Conservation (phyloP, 345 rosid genomes). For the Eucalyptus melliodora region DNA sequence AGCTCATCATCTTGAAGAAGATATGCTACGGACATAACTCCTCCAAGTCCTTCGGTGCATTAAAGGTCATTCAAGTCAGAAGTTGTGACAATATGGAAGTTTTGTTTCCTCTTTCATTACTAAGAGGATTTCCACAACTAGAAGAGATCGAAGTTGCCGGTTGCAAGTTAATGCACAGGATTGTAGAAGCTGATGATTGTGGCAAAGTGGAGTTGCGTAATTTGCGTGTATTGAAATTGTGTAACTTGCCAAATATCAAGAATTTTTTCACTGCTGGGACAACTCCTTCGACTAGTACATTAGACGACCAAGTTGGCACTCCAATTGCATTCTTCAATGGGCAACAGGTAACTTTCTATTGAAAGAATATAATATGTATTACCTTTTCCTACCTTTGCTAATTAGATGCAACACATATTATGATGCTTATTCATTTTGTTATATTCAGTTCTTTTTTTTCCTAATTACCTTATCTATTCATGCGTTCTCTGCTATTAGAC, state of each 20-base stretch:
- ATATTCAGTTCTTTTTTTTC: too few relatives aligned
- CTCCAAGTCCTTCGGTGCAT: background rate
- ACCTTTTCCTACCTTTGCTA: too few relatives aligned
- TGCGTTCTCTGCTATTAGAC: too few relatives aligned
- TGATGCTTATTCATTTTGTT: too few relatives aligned
- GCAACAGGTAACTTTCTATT: background rate
- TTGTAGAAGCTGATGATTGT: too few relatives aligned
- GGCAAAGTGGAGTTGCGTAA: too few relatives aligned
- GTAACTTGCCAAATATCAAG: rapidly evolving
- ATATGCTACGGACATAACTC: rapidly evolving
- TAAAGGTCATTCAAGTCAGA: background rate
- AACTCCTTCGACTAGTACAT: background rate
- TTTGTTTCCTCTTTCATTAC: too few relatives aligned
- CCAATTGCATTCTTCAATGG: background rate
- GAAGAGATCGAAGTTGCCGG: rapidly evolving
- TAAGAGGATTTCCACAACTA: rapidly evolving
- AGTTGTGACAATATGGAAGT: too few relatives aligned
- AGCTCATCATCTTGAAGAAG: background rate
- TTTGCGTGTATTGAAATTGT: background rate
- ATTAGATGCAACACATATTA: too few relatives aligned
- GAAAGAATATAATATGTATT: background rate
- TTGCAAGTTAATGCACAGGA: rapidly evolving
- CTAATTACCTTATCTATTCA: too few relatives aligned
- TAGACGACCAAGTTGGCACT: background rate
- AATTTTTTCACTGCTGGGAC: rapidly evolving